Evolutionary conservation across 768 basidiomycete genomes (phyloP), one percentile per base, ranked within the genome.

Genomic region (Hygrophorus russula): DNA sequence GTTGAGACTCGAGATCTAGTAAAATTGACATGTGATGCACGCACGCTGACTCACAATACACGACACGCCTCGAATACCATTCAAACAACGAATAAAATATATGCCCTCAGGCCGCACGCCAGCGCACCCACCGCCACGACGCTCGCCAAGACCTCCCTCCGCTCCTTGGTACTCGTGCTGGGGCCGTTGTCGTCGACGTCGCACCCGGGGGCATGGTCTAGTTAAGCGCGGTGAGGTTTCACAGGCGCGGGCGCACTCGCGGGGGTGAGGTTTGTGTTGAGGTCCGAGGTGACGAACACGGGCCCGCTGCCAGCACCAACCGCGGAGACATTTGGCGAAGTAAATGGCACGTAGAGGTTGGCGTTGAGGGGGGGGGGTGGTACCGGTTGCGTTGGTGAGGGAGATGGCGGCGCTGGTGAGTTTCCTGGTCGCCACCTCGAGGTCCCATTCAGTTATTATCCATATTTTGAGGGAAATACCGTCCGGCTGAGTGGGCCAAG

Each of bases 391-490:
- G 55, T 76, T 76, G 31, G 65, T 54, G 19, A 60, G 43, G 2
- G 71, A 64, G 36, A 61, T 45, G 4, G 47, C 39, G 38, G 46
- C 15, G 3, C 47, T 39, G 38, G 47, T 17, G 27, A 39, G 8
- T 15, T 39, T 35, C 17, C 70, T 76, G 33, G 98, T 78, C 55
- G 83, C 85, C 2, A 81, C 78, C 49, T 91, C 86, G 2, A 93
- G 62, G 3, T 69, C 65, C 96, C 96, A 99, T 51, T 94, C 90
- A 6, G 78, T 80, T 0, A 93, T 94, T 51, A 83, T 75, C 96
- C 96, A 99, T 30, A 99, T 86, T 57, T 94, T 96, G 49, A 98
- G 89, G 4, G 90, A 82, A 58, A 87, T 79, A 62, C 98, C 96
- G 62, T 97, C 94, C 18, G 92, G 93, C 64, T 94, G 80, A 33